Conservation (phyloP, 148 eudicot genomes). For the Camellia sinensis region DNA sequence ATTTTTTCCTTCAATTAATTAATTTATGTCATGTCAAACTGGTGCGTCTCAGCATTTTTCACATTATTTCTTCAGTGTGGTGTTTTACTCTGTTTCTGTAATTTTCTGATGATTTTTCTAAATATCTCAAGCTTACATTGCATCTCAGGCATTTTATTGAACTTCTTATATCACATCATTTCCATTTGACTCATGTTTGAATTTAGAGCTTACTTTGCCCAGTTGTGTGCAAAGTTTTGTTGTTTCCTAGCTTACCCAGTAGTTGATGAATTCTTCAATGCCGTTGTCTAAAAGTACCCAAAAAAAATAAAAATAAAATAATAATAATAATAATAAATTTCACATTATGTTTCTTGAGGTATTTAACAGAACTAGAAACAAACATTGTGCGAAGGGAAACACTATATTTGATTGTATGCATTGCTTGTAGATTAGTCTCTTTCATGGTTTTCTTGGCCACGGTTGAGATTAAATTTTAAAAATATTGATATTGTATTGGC, state of each 20-base stretch:
- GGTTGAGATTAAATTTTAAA: no score
- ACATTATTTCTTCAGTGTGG: no score
- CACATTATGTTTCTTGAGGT: background rate
- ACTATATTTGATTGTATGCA: background rate
- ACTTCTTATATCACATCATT: background rate
- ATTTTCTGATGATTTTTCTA: background rate
- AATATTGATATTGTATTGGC: no score
- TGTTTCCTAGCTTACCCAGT: no score
- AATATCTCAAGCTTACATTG: background rate
- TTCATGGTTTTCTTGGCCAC: no score
- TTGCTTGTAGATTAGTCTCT: background rate
- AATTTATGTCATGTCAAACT: no score
- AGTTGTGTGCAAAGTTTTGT: background rate
- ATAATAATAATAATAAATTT: no score
- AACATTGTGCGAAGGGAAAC: no score
- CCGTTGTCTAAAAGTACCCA: no score
- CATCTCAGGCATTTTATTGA: background rate
- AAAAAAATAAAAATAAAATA: no score
- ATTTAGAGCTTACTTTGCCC: background rate
- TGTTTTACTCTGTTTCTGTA: constrained; percentile 8
- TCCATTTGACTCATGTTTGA: background rate
- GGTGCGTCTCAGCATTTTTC: no score
- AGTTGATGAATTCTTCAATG: background rate
- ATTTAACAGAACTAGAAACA: background rate
- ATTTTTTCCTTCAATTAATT: no score